Evolutionary conservation across 495 filamentous ascomycete genomes (phyloP), one percentile per base, ranked within the genome.

Genomic region (Podospora anserina): DNA sequence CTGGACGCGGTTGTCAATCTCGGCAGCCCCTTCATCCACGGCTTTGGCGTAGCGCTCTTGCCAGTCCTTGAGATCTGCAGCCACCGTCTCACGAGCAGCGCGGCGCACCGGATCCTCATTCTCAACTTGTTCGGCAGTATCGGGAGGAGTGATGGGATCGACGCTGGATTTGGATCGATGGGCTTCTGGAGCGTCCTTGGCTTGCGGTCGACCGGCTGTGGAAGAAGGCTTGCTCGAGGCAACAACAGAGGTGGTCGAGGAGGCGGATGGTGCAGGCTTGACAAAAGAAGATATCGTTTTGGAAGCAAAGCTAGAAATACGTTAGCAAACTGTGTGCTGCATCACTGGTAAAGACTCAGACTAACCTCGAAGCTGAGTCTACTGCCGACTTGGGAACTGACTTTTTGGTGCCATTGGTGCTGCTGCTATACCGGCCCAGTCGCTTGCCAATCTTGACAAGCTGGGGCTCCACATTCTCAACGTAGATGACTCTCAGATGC

Each of bases 391-490:
- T 78, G 9, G 74, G 71, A 18, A 73, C 66, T 6, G 71, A 63
- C 65, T 77, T 78, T 61, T 74, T 77, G 62, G 66, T 63, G 54
- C 65, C 71, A 62, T 59, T 87, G 79, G 97, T 93, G 62, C 67
- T 63, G 54, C 65, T 72, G 64, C 62, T 87, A 78, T 97, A 94
- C 67, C 91, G 86, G 5, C 93, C 95, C 18, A 99, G 85, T 11
- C 94, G 86, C 80, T 97, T 90, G 16, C 92, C 89, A 69, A 99
- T 98, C 70, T 92, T 91, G 61, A 95, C 87, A 0, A 99, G 84
- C 76, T 99, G 95, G 13, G 96, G 96, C 79, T 97, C 93, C 7
- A 99, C 94, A 71, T 94, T 95, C 75, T 95, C 88, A 39, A 89
- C 89, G 71, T 97, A 97, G 13, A 97, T 79, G 27, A 92, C 85